These are phyloP conservation scores for Rhizopus delemar DNA, from an alignment of 371 early-diverging fungal genomes.

Conservation along the genomic window DNA sequence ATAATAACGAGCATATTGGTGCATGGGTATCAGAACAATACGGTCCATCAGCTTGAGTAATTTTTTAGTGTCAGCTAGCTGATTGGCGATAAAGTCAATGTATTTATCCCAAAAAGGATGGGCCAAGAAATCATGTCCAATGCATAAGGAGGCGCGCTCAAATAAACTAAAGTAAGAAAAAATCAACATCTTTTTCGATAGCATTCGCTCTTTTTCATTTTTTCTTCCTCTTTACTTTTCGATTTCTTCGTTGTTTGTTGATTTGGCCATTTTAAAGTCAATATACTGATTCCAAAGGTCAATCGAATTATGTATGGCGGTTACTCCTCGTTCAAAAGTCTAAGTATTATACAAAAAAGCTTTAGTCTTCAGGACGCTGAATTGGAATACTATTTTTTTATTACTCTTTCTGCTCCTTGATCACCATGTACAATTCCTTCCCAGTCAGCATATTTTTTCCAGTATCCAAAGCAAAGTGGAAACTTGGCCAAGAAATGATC, in stretches of 20 bases:
- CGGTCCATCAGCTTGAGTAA: conserved; percentile 58
- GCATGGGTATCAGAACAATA: conserved; percentile 68
- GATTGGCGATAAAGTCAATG: conserved; percentile 62
- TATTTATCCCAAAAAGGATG: conserved; percentile 78
- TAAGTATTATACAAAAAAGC: conserved; percentile 20
- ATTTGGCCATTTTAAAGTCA: conserved; percentile 54
- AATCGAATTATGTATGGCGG: conserved; percentile 62
- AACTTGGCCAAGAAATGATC: conserved; percentile 66
- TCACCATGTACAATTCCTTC: conserved; percentile 51
- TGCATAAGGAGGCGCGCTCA: conserved; percentile 61
- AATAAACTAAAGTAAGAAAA: conserved; percentile 36
- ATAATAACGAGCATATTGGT: conserved; percentile 71
- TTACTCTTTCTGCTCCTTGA: conserved; percentile 62
- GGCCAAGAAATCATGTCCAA: conserved; percentile 67
- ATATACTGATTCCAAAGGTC: conserved; percentile 75
- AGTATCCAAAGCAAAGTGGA: conserved; percentile 75
- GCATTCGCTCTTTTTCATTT: background rate
- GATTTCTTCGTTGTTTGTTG: conserved; percentile 49
- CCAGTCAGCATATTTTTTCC: conserved; percentile 75
- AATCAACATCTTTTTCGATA: background rate
- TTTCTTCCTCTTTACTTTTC: conserved; percentile 47
- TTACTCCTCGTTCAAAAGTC: conserved; percentile 68
- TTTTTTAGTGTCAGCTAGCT: conserved; percentile 34
- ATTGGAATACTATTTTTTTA: background rate
- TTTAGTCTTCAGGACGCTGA: background rate